Base-by-base conservation (phyloP, 441 rosid species). In the Euphorbia schlechtendalii region DNA sequence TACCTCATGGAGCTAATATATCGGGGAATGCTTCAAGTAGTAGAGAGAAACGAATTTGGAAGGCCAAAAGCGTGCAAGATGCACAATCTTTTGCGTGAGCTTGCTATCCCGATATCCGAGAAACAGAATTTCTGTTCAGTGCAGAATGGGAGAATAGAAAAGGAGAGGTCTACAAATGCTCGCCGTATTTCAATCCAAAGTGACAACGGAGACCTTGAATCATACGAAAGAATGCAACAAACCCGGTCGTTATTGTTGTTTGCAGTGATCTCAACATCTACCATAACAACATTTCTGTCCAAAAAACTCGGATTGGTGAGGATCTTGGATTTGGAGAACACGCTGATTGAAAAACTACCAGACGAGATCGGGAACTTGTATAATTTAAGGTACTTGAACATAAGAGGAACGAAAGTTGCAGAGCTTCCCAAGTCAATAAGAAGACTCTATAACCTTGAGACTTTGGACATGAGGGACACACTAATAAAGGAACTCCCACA, bases 361-460 rank as follows among this genome's bases (percentile, higher is more conserved):
- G 53, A 61, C 9, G 60, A 62, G n/a, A n/a, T 73, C 38, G 74
- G 56, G 18, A 48, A 20, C 43, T 65, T 80, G 46, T 77, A 77
- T 69, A 73, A 77, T 63, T 63, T 80, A 32, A 73, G 73, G 66
- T 80, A 80, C 54, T 55, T 77, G 57, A 80, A 73, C 57, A 53
- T 77, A 48, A 68, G 56, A 63, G 59, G 67, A 59, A 77, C 84
- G 10, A 40, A 15, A 20, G 74, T 75, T 49, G 64, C 61, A 68
- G n/a, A 66, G 43, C 78, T 80, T 58, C 78, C 78, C 30, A 80
- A 60, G 73, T 24, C 70, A 41, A 73, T 75, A 27, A 69, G 75
- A n/a, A 71, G 51, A 45, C 79, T 80, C 61, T 22, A 52, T 8
- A 75, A 73, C 30, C 68, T 61, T 25, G 60, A 61, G 56, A 51